A percentile compares a stretch with the other conserved stretches of the same genome.
phyloP scores from a whole-genome alignment of 2,329 filamentous ascomycete species.

The Ceratocystis alfenasii region DNA sequence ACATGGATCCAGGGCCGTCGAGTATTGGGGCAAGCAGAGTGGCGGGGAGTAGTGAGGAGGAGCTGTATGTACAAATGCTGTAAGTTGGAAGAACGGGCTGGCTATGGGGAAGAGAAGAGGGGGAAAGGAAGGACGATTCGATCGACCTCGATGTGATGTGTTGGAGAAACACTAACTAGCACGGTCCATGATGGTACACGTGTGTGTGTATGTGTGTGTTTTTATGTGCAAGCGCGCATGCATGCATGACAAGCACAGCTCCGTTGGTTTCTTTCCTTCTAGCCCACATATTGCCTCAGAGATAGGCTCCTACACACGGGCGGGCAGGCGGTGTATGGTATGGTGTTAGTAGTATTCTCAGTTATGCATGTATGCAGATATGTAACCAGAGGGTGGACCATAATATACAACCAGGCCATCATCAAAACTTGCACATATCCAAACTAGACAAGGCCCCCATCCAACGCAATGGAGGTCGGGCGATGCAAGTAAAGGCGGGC shows the following conservation, averaged over 20 bases:
- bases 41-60: slow-evolving; percentile 22
- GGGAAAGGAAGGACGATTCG: background rate
- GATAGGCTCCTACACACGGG: no score
- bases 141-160: no score
- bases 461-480: no score
- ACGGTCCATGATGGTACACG: background rate
- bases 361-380: background rate
- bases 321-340: background rate
- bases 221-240: background rate
- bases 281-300: no score
- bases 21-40: slow-evolving; percentile 28
- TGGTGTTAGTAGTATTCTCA: background rate
- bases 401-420: background rate
- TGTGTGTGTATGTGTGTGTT: background rate
- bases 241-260: slow-evolving; percentile 9
- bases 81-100: background rate
- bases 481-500: no score
- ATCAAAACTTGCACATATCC: no score
- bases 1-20: slow-evolving; percentile 53
- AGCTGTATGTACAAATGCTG: background rate
- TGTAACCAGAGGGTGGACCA: background rate
- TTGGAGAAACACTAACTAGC: background rate
- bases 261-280: background rate
- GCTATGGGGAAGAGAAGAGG: background rate
- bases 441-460: no score